These are phyloP conservation scores for Suillus brevipes DNA, from an alignment of 768 basidiomycete genomes.

Conservation along the genomic window DNA sequence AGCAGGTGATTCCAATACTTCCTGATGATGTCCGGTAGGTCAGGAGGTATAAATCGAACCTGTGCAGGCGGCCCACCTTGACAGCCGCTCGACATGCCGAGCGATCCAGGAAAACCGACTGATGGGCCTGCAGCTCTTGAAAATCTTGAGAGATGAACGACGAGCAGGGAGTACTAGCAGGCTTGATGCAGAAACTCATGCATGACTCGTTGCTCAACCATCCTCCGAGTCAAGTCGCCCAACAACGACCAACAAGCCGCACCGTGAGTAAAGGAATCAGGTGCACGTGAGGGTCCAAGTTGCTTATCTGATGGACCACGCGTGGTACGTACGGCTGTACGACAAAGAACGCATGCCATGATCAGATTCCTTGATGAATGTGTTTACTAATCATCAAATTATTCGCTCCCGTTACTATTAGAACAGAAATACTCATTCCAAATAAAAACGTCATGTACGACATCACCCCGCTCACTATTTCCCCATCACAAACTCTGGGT, in stretches of 20 bases:
- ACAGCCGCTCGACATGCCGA: neutral
- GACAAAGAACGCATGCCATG: neutral
- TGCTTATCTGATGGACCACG: no score
- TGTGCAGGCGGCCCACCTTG: neutral
- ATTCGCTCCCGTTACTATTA: neutral
- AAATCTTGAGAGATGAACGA: no score
- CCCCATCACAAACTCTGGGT: neutral
- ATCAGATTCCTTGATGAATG: no score
- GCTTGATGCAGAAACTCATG: neutral
- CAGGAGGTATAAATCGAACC: neutral
- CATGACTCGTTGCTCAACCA: neutral
- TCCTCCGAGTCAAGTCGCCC: no score
- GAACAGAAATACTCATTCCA: neutral
- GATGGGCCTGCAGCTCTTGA: neutral
- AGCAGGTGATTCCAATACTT: neutral
- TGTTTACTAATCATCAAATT: neutral
- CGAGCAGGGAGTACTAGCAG: neutral
- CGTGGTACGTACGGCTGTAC: neutral
- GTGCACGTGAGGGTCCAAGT: neutral
- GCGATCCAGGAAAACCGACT: neutral
- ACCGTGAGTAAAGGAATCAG: neutral
- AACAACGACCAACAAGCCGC: no score
- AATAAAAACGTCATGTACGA: neutral
- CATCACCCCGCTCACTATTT: neutral
- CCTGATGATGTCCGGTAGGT: neutral